Percentiles rank a stretch among this genome's conserved stretches.
Evolutionary conservation across 1,284 basidiomycete genomes (phyloP).

Genomic region (Melampsora larici-populina): DNA sequence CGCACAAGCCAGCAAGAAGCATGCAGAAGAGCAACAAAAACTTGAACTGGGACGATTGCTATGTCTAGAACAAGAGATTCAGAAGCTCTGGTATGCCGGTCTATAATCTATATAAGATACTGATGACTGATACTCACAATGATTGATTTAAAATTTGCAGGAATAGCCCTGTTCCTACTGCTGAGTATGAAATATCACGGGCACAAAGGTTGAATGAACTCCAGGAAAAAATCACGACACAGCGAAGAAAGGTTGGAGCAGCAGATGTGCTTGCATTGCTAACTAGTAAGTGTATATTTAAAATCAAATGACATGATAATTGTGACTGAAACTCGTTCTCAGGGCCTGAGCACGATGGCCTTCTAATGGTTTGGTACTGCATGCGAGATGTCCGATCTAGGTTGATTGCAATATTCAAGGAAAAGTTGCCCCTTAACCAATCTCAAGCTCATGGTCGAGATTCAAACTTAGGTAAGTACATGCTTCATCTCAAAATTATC

Average conservation of each 20-base stretch:
- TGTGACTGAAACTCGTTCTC: neutral
- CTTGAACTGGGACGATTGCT: slow-evolving; percentile 3
- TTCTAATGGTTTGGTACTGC: neutral
- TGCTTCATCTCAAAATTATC: neutral
- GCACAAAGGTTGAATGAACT: neutral
- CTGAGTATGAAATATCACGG: neutral
- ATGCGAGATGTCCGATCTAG: neutral
- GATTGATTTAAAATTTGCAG: neutral
- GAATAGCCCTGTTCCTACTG: neutral
- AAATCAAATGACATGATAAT: neutral
- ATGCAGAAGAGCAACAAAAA: neutral
- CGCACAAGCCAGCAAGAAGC: neutral
- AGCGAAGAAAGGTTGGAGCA: neutral
- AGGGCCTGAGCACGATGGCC: neutral
- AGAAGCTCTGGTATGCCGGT: neutral
- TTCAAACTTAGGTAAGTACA: slow-evolving; percentile 2
- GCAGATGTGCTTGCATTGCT: neutral
- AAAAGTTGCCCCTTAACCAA: neutral
- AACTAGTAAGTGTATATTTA: neutral
- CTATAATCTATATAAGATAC: neutral
- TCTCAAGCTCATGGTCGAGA: neutral
- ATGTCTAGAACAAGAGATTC: slow-evolving; percentile 5
- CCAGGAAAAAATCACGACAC: neutral
- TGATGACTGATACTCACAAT: neutral
- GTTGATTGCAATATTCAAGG: neutral